Conservation (phyloP, 2,329 filamentous ascomycete species). For the Alternaria longipes region DNA sequence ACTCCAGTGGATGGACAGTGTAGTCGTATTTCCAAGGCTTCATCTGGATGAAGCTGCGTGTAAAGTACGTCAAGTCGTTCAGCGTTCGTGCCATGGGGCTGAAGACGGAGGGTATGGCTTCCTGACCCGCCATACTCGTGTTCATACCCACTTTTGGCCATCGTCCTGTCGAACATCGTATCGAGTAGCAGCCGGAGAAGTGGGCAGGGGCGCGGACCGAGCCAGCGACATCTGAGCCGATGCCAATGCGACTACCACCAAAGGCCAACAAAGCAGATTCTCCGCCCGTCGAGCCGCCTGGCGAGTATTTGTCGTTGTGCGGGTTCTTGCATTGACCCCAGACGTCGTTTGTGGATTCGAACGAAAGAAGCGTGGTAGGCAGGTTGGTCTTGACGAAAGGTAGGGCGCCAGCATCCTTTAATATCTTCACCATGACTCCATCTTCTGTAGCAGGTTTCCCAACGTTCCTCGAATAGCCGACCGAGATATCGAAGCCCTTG, state of each 20-base stretch:
- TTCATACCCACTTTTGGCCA: conserved; percentile 87
- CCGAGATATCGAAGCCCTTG: conserved; percentile 81
- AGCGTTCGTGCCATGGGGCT: conserved; percentile 91
- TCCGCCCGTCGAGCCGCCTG: conserved; percentile 87
- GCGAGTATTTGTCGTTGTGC: conserved; percentile 83
- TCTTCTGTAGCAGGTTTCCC: conserved; percentile 73
- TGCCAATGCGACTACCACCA: conserved; percentile 82
- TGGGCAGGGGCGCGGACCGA: conserved; percentile 88
- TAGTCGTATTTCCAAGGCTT: conserved; percentile 90
- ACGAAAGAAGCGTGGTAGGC: conserved; percentile 85
- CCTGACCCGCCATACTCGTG: conserved; percentile 92
- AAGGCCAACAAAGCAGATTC: conserved; percentile 84
- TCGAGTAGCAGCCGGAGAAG: conserved; percentile 86
- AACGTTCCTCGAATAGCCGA: conserved; percentile 79
- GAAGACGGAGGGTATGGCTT: conserved; percentile 88
- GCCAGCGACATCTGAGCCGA: conserved; percentile 90
- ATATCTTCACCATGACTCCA: conserved; percentile 75
- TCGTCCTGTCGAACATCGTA: conserved; percentile 86
- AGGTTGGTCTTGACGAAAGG: conserved; percentile 94
- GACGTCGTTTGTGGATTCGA: conserved; percentile 80
- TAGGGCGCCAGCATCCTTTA: conserved; percentile 88
- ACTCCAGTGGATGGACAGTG: conserved; percentile 83
- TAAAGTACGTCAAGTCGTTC: conserved; percentile 85
- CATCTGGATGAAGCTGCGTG: conserved; percentile 78
- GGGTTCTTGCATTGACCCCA: conserved; percentile 88